Base-by-base conservation (phyloP, 169 alveolate genomes). In the Eimeria tenella region DNA sequence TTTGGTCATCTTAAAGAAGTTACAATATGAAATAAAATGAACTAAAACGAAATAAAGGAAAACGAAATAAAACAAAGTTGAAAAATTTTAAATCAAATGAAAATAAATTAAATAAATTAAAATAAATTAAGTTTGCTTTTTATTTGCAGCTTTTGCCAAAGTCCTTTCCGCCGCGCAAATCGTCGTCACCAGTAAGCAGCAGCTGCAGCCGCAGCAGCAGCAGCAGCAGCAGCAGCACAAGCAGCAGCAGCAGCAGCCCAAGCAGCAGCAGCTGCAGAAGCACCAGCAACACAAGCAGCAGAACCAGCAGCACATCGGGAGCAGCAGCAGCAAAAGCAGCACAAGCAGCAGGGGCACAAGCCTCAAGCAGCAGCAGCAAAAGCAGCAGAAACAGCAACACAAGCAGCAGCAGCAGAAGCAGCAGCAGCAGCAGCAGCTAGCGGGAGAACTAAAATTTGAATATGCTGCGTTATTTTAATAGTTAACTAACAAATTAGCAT, bases 131-230 rank as follows among this genome's bases (percentile, higher is more conserved):
- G 19, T 19, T 70, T 70, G 4, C 1, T 19, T 70, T 19, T 70
- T 19, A 15, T 68, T 21, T 49, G 15, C 84, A 74, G 84, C 84
- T 15, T 74, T 74, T n/a, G 84, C 84, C 60, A 74, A 74, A 13
- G 84, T 74, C 4, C 84, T 74, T 7, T 74, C 84, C 7, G 84
- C 84, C 60, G 19, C 84, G 60, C 60, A 25, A 31, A 15, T 74
- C 53, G 5, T 74, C n/a, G 9, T 11, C 10, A 31, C 84, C n/a
- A 74, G 84, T 74, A 49, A 42, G 60, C 42, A 70, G 68, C 68
- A 58, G 19, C 68, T 1, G 68, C 68, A 58, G 68, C 68, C 0
- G 68, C 68, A 58, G 68, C 68, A 58, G 68, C 68, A 58, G 68
- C 68, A 58, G 19, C 68, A 58, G 68, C 68, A 58, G 68, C 11